Evolutionary conservation across 257 asterid species (phyloP).

Genomic region (Perilla frutescens): DNA sequence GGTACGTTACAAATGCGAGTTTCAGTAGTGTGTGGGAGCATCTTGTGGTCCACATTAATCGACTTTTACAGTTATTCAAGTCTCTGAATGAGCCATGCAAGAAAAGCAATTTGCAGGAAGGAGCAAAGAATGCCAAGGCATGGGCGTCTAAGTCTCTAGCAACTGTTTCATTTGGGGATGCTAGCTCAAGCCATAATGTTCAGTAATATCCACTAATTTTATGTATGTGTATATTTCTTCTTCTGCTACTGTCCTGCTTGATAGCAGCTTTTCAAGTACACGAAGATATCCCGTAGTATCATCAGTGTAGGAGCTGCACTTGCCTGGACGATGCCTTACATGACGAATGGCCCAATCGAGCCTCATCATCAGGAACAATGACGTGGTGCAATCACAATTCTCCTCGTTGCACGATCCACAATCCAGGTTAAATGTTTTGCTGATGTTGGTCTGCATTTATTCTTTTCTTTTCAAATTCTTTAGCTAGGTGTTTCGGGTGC

Average conservation of each 20-base stretch:
- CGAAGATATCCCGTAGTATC: slow-evolving; percentile 29
- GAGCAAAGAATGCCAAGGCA: slow-evolving; percentile 39
- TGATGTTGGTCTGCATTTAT: slow-evolving; percentile 25
- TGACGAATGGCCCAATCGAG: neutral
- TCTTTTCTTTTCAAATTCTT: slow-evolving; percentile 28
- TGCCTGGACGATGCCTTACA: slow-evolving; percentile 22
- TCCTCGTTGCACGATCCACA: slow-evolving; percentile 17
- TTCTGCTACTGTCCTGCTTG: slow-evolving; percentile 27
- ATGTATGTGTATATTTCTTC: slow-evolving; percentile 19
- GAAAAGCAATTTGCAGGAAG: slow-evolving; percentile 40
- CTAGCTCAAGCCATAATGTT: slow-evolving; percentile 37
- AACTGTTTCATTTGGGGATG: slow-evolving; percentile 38
- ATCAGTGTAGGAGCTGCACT: slow-evolving; percentile 21
- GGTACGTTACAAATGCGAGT: slow-evolving; percentile 31
- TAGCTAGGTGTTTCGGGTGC: slow-evolving; percentile 33
- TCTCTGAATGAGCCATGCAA: slow-evolving; percentile 35
- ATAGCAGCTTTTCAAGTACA: slow-evolving; percentile 36
- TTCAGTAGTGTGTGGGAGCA: slow-evolving; percentile 39
- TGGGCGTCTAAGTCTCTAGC: slow-evolving; percentile 41
- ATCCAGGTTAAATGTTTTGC: slow-evolving; percentile 29
- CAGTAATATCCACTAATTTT: slow-evolving; percentile 16
- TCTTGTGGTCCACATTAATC: slow-evolving; percentile 29
- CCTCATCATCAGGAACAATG: neutral
- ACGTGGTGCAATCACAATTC: slow-evolving; percentile 7
- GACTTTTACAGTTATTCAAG: slow-evolving; percentile 31